Percentiles rank a stretch among this genome's conserved stretches.
Evolutionary conservation across 441 rosid species (phyloP).

Genomic region (Capsella rubella): DNA sequence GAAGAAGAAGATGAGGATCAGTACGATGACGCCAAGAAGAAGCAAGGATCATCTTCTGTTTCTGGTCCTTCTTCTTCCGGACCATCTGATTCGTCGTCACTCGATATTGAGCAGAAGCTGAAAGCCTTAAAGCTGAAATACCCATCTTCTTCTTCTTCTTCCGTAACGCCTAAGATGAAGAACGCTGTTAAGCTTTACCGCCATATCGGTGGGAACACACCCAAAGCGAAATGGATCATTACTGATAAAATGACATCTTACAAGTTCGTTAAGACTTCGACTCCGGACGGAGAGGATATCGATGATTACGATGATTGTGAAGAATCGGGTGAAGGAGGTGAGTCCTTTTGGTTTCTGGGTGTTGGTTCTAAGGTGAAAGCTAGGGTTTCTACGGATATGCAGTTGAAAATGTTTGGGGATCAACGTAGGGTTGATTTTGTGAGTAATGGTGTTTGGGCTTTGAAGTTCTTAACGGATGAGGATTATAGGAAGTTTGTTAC

Average conservation of each 20-base stretch:
- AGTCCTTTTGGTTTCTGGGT: conserved; percentile 60
- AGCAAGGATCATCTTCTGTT: conserved; percentile 50
- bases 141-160: conserved; percentile 26
- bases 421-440: conserved; percentile 74
- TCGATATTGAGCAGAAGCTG: conserved; percentile 60
- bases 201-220: conserved; percentile 73
- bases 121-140: conserved; percentile 63
- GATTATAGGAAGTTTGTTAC: conserved; percentile 65
- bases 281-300: conserved; percentile 39
- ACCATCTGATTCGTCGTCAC: conserved; percentile 45
- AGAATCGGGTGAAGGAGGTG: conserved; percentile 44
- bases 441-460: conserved; percentile 69
- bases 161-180: conserved; percentile 41
- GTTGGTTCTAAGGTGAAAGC: conserved; percentile 64
- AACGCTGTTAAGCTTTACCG: conserved; percentile 73
- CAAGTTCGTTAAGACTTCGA: conserved; percentile 49
- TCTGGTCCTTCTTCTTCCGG: conserved; percentile 44
- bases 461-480: conserved; percentile 61
- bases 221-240: conserved; percentile 67
- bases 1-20: conserved; percentile 53
- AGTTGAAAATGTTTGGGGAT: conserved; percentile 73
- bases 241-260: conserved; percentile 61
- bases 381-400: conserved; percentile 65
- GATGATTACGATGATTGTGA: conserved; percentile 51
- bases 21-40: conserved; percentile 55